A percentile compares a stretch with the other conserved stretches of the same genome.
These are phyloP conservation scores for Lavandula angustifolia DNA, from an alignment of 257 asterid species.

Conservation along the genomic window DNA sequence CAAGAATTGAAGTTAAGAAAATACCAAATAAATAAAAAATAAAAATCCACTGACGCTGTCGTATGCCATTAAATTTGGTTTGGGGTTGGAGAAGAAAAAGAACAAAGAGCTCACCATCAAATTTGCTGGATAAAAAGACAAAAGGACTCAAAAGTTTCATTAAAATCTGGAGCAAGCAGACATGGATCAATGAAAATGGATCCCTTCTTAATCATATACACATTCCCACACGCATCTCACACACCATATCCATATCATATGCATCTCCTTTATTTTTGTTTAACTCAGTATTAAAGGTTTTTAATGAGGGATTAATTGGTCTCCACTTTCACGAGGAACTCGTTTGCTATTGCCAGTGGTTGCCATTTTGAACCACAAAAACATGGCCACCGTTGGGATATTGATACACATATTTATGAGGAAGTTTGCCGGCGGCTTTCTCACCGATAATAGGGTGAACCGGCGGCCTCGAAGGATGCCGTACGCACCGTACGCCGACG, in stretches of 20 bases:
- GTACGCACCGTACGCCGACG: slow-evolving; percentile 32
- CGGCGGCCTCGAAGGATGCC: slow-evolving; percentile 49
- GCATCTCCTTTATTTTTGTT: slow-evolving; percentile 21
- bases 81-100: background rate
- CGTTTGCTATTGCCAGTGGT: slow-evolving; percentile 54
- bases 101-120: slow-evolving; percentile 36
- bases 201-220: slow-evolving; percentile 50
- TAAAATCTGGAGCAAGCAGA: slow-evolving; percentile 31
- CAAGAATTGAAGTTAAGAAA: background rate
- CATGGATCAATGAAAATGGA: slow-evolving; percentile 39
- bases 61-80: slow-evolving; percentile 3
- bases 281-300: slow-evolving; percentile 1
- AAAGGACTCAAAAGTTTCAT: slow-evolving; percentile 38
- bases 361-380: slow-evolving; percentile 50
- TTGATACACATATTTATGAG: slow-evolving; percentile 41
- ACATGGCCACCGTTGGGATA: slow-evolving; percentile 38
- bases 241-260: slow-evolving; percentile 34
- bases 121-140: slow-evolving; percentile 34
- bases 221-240: slow-evolving; percentile 38
- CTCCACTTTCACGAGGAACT: slow-evolving; percentile 16
- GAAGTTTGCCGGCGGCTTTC: slow-evolving; percentile 54
- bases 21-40: background rate
- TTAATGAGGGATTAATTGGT: slow-evolving; percentile 9
- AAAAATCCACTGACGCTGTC: background rate
- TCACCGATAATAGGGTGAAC: slow-evolving; percentile 42